phyloP scores from a whole-genome alignment of 1,139 yeast genomes.

The Scheffersomyces insectosa region DNA sequence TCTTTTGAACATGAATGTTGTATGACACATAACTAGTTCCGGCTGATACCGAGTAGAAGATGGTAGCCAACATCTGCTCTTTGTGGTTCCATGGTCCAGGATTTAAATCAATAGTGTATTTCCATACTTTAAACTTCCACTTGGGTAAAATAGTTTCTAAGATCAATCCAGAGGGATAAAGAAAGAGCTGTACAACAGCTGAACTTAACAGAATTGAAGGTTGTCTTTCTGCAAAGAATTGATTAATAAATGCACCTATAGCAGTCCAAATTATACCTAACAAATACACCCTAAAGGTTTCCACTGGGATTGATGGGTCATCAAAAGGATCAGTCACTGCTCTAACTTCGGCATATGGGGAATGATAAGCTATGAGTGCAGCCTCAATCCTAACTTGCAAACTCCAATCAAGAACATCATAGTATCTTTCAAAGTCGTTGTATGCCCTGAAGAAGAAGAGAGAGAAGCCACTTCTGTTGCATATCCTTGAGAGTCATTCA shows the following conservation, averaged over 20 bases:
- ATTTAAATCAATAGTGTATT: conserved; percentile 42
- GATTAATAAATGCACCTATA: conserved; percentile 57
- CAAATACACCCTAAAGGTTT: conserved; percentile 58
- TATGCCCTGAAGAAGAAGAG: background rate
- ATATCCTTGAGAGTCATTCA: background rate
- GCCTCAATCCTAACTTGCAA: conserved; percentile 18
- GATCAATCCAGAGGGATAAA: conserved; percentile 54
- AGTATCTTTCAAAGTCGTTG: background rate
- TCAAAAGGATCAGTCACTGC: conserved; percentile 56
- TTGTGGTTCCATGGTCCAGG: conserved; percentile 68
- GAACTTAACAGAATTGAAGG: conserved; percentile 50
- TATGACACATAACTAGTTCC: conserved; percentile 43
- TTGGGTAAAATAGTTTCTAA: conserved; percentile 25
- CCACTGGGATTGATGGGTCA: conserved; percentile 49
- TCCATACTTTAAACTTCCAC: conserved; percentile 39
- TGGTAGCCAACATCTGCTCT: conserved; percentile 66
- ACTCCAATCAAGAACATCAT: conserved; percentile 12
- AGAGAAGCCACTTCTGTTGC: too few species aligned
- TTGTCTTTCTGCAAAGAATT: conserved; percentile 57
- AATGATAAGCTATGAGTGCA: conserved; percentile 46
- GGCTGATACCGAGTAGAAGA: conserved; percentile 43
- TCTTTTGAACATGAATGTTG: conserved; percentile 47
- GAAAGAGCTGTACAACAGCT: conserved; percentile 51
- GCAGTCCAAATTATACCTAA: conserved; percentile 58
- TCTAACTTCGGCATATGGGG: conserved; percentile 68